Conservation (phyloP, 2,329 filamentous ascomycete species). For the Fusarium secorum region DNA sequence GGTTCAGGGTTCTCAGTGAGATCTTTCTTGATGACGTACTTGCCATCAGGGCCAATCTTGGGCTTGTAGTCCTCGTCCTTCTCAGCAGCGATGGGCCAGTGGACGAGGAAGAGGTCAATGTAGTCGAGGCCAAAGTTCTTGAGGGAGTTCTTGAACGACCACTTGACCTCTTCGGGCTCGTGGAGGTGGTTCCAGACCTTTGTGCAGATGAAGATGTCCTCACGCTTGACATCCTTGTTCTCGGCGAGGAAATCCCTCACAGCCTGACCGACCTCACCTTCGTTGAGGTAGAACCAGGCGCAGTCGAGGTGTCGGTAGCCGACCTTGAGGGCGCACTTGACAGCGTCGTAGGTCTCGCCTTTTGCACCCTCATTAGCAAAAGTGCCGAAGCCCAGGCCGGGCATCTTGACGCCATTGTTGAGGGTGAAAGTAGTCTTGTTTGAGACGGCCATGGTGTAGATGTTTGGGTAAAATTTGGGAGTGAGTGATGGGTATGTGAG, state of each 20-base stretch:
- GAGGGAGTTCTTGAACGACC: constrained; percentile 57
- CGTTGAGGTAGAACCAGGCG: constrained; percentile 57
- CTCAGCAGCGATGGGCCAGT: constrained; percentile 58
- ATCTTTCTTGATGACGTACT: constrained; percentile 59
- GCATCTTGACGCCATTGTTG: constrained; percentile 65
- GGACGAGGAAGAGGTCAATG: constrained; percentile 60
- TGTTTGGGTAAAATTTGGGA: constrained; percentile 10
- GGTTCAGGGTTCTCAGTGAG: constrained; percentile 42
- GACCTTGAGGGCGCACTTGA: constrained; percentile 53
- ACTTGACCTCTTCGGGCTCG: constrained; percentile 56
- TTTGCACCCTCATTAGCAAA: constrained; percentile 68
- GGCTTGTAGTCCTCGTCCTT: constrained; percentile 52
- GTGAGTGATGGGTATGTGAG: constrained; percentile 8
- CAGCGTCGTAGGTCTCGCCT: constrained; percentile 43
- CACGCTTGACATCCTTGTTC: constrained; percentile 42
- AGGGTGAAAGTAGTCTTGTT: constrained; percentile 52
- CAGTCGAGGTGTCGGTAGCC: constrained; percentile 59
- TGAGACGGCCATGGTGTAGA: constrained; percentile 27
- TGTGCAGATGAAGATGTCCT: constrained; percentile 60
- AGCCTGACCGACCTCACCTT: constrained; percentile 53
- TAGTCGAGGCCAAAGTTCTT: constrained; percentile 60
- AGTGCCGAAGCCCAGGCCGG: constrained; percentile 70
- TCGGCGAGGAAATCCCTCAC: constrained; percentile 48
- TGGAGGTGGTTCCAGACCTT: constrained; percentile 70
- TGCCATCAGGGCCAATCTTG: constrained; percentile 56